Evolutionary conservation across 2,329 filamentous ascomycete species (phyloP), one percentile per base, ranked within the genome.

Genomic region (Eutypella sp.): DNA sequence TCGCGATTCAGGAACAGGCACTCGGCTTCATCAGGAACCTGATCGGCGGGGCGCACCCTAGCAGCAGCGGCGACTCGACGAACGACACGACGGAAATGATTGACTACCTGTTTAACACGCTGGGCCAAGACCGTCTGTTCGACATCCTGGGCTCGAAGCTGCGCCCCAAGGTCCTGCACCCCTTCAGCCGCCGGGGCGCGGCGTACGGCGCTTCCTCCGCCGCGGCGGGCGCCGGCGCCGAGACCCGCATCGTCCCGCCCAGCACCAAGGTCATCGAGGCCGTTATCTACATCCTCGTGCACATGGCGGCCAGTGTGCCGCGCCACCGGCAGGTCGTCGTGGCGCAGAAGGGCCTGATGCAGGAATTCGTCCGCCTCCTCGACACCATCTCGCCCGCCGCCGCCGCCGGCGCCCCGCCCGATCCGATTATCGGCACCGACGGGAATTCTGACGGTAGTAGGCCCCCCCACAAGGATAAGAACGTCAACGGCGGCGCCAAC

Each of bases 21-120:
- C 78, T 97, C 16, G 86, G 95, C 57, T 85, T 97, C 56, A 81
- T 99, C 51, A 81, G 92, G 45, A 99, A 99, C 65, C 73, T 97
- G 25, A 87, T 96, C 54, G 86, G 85, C 47, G 81, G 84, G 41
- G 63, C 67, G 7, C 64, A 66, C 13, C 49, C 71, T 65, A 55
- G 80, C 65, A 54, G 75, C 68, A 54, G 73, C 64, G 49, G 81
- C 71, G 67, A 78, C 15, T 66, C 67, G 13, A 63, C 70, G 6
- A 63, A 65, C 42, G 77, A 78, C 47, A 79, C 76, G 23, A 73
- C 77, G 3, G 78, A 82, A 45, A 92, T 96, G 81, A 89, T 96
- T 50, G 90, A 96, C 59, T 84, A 87, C 58, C 68, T 97, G 19
- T 85, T 97, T 59, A 78, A 73, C 47, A 78, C 84, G 46, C 75